Base-by-base conservation (phyloP, 192 early-diverging fungal genomes). In the Chytriomyces sp. region DNA sequence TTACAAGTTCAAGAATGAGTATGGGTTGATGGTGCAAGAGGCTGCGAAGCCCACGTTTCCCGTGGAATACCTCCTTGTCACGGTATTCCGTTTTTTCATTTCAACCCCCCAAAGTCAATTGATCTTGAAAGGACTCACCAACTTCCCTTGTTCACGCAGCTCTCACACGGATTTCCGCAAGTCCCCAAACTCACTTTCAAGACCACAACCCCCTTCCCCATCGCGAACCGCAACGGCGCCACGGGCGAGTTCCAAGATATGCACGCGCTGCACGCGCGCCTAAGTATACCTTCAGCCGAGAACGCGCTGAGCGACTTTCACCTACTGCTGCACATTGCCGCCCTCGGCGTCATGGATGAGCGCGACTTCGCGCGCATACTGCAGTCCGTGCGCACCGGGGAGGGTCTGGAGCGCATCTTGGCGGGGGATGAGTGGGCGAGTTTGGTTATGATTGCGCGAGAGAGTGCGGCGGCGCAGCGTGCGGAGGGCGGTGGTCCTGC, bases 1-100 rank as follows among this genome's bases (percentile, higher is more conserved):
- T 73, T 99, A 96, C 85, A 92, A 91, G 77, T 95, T 93, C 78
- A 94, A 89, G 74, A 99, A 99, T 85, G 88, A 96, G 75, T 99
- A 99, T 80, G 89, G 89, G 22, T 76, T 94, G 10, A 77, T 88
- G 38, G 96, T 98, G 4, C 86, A 94, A 60, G 88, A 94, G 54
- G 86, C 90, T 32, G 96, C 97, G 25, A 95, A 96, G 72, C 96
- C 96, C 0, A 92, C 94, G 3, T 99, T 98, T 74, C 97, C 97
- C 0, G 90, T 98, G 0, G 96, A 99, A 68, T 98, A 99, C 72
- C 85, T 99, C 25, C 81, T 99, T 33, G 92, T 98, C 28, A 97
- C 95, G 67, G 93, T 94, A 4, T 3, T 37, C 28, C 44, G 79
- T 70, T 57, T 33, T 34, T 33, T 58, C 39, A 58, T 6, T 75